A percentile compares a stretch with the other conserved stretches of the same genome.
phyloP scores from a whole-genome alignment of 768 basidiomycete species.

The Neoboletus brunneissimus region DNA sequence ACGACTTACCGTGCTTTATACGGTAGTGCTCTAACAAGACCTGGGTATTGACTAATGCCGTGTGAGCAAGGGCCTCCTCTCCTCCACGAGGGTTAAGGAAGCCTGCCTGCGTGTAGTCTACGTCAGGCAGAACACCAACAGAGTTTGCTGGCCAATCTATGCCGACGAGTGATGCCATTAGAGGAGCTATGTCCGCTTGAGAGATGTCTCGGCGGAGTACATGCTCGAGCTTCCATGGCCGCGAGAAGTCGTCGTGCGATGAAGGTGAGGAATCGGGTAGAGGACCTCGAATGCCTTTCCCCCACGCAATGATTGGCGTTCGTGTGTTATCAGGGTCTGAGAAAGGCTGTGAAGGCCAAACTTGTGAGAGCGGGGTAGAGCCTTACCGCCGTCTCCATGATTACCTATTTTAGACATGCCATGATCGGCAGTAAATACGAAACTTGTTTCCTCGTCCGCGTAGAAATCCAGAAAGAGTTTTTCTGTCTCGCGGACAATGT shows the following conservation, averaged over 20 bases:
- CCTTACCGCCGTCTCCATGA: conserved; percentile 81
- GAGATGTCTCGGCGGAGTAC: conserved; percentile 71
- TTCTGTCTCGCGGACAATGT: conserved; percentile 67
- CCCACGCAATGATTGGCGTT: conserved; percentile 83
- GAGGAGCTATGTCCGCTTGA: conserved; percentile 76
- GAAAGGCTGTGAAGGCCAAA: conserved; percentile 3
- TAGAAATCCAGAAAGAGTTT: conserved; percentile 62
- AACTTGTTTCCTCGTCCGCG: conserved; percentile 65
- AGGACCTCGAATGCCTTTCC: conserved; percentile 72
- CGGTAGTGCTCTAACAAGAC: conserved; percentile 76
- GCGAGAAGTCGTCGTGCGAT: conserved; percentile 71
- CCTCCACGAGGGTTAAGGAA: conserved; percentile 50
- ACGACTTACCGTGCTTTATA: conserved; percentile 64
- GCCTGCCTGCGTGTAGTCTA: conserved; percentile 57
- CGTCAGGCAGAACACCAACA: conserved; percentile 78
- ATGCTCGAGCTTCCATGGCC: conserved; percentile 56
- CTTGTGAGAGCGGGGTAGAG: not conserved
- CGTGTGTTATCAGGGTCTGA: conserved; percentile 85
- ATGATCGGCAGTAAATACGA: conserved; percentile 84
- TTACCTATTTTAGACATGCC: conserved; percentile 89
- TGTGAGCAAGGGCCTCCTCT: conserved; percentile 49
- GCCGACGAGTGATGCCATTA: conserved; percentile 76
- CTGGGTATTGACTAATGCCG: conserved; percentile 63
- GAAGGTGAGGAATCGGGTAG: conserved; percentile 49
- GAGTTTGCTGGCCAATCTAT: conserved; percentile 78